phyloP scores from a whole-genome alignment of 2,329 filamentous ascomycete genomes.

The Hypoxylon sp. region DNA sequence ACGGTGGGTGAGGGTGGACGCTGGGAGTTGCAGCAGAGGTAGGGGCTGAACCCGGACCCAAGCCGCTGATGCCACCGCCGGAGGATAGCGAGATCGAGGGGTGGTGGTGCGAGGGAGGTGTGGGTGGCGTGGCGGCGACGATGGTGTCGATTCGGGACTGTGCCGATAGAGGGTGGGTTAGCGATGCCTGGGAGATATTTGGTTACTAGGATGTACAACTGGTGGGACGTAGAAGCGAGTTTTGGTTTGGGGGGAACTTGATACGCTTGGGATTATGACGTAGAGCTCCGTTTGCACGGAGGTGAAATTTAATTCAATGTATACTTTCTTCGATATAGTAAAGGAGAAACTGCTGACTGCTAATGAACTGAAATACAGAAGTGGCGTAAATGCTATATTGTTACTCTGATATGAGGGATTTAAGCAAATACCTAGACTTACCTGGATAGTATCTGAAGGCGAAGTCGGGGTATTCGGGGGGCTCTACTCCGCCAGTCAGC shows the following conservation, averaged over 20 bases:
- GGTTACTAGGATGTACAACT: neutral
- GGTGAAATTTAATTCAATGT: neutral
- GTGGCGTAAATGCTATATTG: neutral
- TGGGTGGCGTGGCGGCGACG: constrained; percentile 54
- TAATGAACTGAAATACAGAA: neutral
- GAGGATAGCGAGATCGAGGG: constrained; percentile 14
- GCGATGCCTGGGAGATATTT: constrained; percentile 9
- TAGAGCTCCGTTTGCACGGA: neutral
- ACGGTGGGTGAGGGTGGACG: neutral
- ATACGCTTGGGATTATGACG: neutral
- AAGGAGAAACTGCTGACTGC: neutral
- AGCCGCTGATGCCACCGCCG: constrained; percentile 13
- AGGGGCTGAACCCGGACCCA: constrained; percentile 6
- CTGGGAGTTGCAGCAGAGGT: neutral
- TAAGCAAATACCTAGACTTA: constrained; percentile 43
- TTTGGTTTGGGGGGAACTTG: neutral
- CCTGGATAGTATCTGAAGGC: constrained; percentile 54
- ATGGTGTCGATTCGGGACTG: constrained; percentile 59
- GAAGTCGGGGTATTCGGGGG: constrained; percentile 45
- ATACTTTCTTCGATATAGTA: neutral
- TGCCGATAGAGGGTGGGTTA: constrained; percentile 22
- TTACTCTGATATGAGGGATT: neutral
- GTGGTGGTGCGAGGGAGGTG: constrained; percentile 34
- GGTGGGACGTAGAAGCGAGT: neutral
- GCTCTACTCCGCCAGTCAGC: constrained; percentile 42